Evolutionary conservation across 805 yeast species (phyloP).

Genomic region (Candida jianshihensis): DNA sequence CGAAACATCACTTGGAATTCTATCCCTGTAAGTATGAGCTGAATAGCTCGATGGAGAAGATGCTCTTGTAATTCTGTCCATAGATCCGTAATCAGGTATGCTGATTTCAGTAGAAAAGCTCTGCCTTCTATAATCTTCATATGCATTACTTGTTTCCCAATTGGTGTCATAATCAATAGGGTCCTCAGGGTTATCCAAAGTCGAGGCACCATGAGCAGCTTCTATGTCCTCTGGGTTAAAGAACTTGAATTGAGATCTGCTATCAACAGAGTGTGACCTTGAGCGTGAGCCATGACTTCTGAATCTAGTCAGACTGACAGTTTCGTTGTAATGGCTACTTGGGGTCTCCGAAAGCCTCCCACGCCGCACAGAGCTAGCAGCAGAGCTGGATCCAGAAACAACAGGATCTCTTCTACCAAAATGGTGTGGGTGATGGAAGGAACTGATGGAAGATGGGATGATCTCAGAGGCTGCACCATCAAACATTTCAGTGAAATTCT

Average conservation of each 20-base stretch:
- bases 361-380: conserved; percentile 23
- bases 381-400: conserved; percentile 14
- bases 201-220: conserved; percentile 82
- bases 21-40: conserved; percentile 28
- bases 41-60: conserved; percentile 28
- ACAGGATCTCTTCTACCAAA: conserved; percentile 25
- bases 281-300: conserved; percentile 25
- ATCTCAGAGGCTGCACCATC: conserved; percentile 74
- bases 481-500: conserved; percentile 62
- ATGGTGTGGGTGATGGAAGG: conserved; percentile 67
- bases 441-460: conserved; percentile 70
- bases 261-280: conserved; percentile 26
- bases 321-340: conserved; percentile 9
- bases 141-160: conserved; percentile 51
- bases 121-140: conserved; percentile 37
- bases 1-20: conserved; percentile 30
- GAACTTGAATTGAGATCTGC: conserved; percentile 56
- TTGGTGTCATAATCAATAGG: conserved; percentile 67
- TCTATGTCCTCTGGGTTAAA: conserved; percentile 81
- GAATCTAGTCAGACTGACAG: conserved; percentile 17
- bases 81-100: conserved; percentile 18
- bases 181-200: conserved; percentile 45
- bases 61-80: conserved; percentile 14
- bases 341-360: conserved; percentile 13
- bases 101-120: conserved; percentile 24